Evolutionary conservation across 2,329 filamentous ascomycete genomes (phyloP), one percentile per base, ranked within the genome.

Genomic region (Colletotrichum sublineola): DNA sequence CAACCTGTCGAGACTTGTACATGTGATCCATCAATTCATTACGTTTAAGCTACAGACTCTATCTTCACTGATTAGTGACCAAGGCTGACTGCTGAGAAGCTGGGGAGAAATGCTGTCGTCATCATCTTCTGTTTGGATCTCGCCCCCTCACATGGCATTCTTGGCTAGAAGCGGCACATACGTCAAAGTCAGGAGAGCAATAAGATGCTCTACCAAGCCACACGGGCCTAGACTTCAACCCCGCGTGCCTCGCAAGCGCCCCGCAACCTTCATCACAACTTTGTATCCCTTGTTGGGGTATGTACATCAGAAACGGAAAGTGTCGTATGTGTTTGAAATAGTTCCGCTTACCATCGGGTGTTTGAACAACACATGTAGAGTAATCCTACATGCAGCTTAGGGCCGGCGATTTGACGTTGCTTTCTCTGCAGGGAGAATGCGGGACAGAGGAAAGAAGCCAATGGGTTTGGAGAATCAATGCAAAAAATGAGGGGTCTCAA

Each of bases 181-280:
- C 53, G 11, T 31, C 56, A 69, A 55, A 14, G 36, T 48, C 36
- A 31, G 20, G 38, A 56, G 48, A 52, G 44, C 15, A 63, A 8
- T 11, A 50, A 18, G 20, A 48, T 20, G 15, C 60, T n/a, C 18
- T 44, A 38, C 31, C 61, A 60, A 60, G 60, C 66, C 48, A 50
- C 40, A 44, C n/a, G n/a, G 2, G 29, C 70, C 65, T 70, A 64
- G 42, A 69, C 70, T 73, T 69, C 70, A 38, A 56, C 70, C 66
- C 70, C 70, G 70, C 70, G 66, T 60, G 44, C 53, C 65, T 61
- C 36, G 46, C 31, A 56, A 48, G 70, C 61, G 64, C 66, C 67
- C 70, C 70, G 70, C 70, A 73, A 73, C 66, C 40, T 68, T 72
- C 64, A 55, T 38, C 46, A 38, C 38, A 71, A 71, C 68, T 57